Evolutionary conservation across 139 green algal genomes (phyloP).

Genomic region (Pedinophyceae sp.): DNA sequence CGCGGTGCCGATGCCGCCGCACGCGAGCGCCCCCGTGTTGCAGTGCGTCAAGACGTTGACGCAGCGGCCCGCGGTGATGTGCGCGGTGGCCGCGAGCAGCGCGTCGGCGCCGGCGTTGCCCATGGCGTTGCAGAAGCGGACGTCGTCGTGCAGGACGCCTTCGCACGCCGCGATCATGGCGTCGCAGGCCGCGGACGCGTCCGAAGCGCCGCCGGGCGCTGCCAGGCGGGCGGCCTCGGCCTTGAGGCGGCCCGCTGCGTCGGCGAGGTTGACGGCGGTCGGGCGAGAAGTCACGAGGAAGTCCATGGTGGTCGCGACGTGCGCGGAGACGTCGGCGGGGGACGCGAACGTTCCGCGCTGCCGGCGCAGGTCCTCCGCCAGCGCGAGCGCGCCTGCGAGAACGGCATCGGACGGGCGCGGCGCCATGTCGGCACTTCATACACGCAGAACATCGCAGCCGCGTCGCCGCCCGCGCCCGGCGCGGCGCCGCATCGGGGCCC

Average conservation of each 20-base stretch:
- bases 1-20: conserved; percentile 75
- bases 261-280: conserved; percentile 85
- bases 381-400: no score
- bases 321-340: conserved; percentile 9
- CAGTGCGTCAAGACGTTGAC: conserved; percentile 85
- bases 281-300: conserved; percentile 65
- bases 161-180: conserved; percentile 48
- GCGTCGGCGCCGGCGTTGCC: conserved; percentile 52
- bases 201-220: no score
- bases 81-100: conserved; percentile 31
- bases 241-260: conserved; percentile 51
- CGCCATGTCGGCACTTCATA: no score
- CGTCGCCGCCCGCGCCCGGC: no score
- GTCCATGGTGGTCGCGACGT: conserved; percentile 35
- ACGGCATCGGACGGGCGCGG: no score
- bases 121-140: conserved; percentile 66
- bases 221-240: conserved; percentile 17
- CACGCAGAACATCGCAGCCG: no score
- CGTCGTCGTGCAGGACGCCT: no score
- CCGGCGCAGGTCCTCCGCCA: conserved; percentile 46
- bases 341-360: conserved; percentile 23
- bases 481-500: no score
- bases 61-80: conserved; percentile 6
- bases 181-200: conserved; percentile 49
- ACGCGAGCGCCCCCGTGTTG: conserved; percentile 92